These are phyloP conservation scores for Bertia moriformis DNA, from an alignment of 2,329 filamentous ascomycete species.

Conservation along the genomic window DNA sequence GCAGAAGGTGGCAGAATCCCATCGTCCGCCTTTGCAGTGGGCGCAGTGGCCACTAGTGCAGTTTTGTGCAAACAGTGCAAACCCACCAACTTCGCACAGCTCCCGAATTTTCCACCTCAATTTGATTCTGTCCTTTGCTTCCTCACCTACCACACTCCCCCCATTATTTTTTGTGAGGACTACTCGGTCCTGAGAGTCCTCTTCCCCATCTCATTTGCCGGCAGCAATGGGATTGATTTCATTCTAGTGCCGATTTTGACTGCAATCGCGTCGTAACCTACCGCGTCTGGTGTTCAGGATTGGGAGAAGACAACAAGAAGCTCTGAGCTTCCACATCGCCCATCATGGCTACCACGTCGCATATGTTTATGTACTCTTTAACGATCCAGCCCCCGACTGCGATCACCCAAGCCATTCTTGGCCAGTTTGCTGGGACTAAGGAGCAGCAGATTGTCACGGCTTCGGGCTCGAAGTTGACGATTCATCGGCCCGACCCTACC, in stretches of 20 bases:
- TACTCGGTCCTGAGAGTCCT: background rate
- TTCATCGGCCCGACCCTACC: constrained; percentile 72
- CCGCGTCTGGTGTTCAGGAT: background rate
- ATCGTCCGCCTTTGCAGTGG: background rate
- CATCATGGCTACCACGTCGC: constrained; percentile 62
- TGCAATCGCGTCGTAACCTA: background rate
- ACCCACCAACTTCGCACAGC: too few species aligned
- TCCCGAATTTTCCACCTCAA: too few species aligned
- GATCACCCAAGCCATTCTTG: constrained; percentile 78
- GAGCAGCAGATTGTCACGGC: constrained; percentile 95
- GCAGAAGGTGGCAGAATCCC: background rate
- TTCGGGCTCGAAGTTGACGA: constrained; percentile 74
- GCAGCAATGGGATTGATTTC: background rate
- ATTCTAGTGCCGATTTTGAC: background rate
- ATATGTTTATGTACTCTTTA: constrained; percentile 97
- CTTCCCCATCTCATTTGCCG: background rate
- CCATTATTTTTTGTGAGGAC: background rate
- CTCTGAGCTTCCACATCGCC: background rate
- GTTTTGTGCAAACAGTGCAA: too few species aligned
- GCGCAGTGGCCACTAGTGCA: too few species aligned
- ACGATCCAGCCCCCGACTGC: constrained; percentile 87
- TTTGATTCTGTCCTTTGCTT: too few species aligned
- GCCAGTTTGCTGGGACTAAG: constrained; percentile 89
- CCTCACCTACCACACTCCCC: too few species aligned
- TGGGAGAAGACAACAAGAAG: too few species aligned